These are phyloP conservation scores for Hymenochaete sp. DNA, from an alignment of 1,284 basidiomycete genomes.

Conservation along the genomic window DNA sequence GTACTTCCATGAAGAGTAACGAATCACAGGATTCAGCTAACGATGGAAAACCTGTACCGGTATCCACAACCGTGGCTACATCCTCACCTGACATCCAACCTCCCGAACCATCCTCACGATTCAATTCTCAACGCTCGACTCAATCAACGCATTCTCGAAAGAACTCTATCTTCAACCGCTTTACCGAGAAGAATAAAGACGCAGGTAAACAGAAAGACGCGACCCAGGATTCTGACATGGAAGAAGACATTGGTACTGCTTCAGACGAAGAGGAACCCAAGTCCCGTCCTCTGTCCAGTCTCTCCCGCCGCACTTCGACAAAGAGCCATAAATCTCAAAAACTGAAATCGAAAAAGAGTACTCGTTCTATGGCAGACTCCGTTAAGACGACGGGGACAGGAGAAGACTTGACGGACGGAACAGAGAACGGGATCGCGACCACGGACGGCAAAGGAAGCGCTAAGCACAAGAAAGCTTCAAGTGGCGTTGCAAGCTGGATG, in stretches of 20 bases:
- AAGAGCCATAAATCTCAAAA: slow-evolving; percentile 1
- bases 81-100: slow-evolving; percentile 8
- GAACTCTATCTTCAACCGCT: neutral
- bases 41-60: no score
- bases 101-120: slow-evolving; percentile 7
- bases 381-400: slow-evolving; percentile 30
- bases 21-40: slow-evolving; percentile 5
- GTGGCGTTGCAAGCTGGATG: slow-evolving; percentile 50
- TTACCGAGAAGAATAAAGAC: neutral
- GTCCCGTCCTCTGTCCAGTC: slow-evolving; percentile 41
- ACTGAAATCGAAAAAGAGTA: neutral
- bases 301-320: slow-evolving; percentile 7
- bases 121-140: slow-evolving; percentile 13
- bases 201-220: neutral
- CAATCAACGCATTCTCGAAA: slow-evolving; percentile 9
- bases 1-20: slow-evolving; percentile 12
- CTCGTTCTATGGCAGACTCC: slow-evolving; percentile 27
- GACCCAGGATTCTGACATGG: no score
- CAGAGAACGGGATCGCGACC: neutral
- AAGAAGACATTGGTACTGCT: no score
- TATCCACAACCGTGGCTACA: no score
- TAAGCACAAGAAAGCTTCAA: slow-evolving; percentile 29
- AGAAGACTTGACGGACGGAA: no score
- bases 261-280: neutral
- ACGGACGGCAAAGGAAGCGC: slow-evolving; percentile 24